A percentile compares a stretch with the other conserved stretches of the same genome.
Conservation (phyloP, 306 rosid genomes). For the Senna tora region DNA sequence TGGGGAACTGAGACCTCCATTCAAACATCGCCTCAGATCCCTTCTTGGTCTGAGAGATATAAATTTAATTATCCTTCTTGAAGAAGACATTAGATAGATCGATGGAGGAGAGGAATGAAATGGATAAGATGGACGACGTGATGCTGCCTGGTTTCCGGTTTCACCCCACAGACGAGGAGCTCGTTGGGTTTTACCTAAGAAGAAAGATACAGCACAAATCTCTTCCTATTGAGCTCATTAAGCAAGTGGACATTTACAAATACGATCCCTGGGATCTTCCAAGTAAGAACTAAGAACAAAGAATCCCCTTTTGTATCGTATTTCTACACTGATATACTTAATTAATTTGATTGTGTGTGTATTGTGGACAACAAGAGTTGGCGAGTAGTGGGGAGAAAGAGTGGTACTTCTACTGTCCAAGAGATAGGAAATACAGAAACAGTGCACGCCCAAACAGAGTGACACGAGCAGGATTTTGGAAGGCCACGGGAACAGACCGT, state of each 20-base stretch:
- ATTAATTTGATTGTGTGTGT: neutral
- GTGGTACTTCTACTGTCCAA: constrained; percentile 90
- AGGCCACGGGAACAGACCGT: constrained; percentile 85
- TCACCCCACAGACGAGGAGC: constrained; percentile 90
- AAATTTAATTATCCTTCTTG: neutral
- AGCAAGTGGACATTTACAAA: constrained; percentile 84
- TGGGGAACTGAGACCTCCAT: constrained; percentile 39
- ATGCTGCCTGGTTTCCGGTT: constrained; percentile 81
- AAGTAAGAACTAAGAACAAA: constrained; percentile 54
- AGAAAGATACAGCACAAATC: constrained; percentile 65
- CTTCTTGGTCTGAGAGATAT: too few relatives aligned
- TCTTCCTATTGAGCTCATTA: constrained; percentile 78
- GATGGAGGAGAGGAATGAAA: constrained; percentile 69
- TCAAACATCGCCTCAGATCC: too few relatives aligned
- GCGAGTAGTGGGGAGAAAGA: constrained; percentile 78
- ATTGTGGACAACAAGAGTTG: constrained; percentile 53
- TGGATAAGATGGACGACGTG: constrained; percentile 66
- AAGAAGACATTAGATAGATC: neutral
- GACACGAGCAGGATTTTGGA: constrained; percentile 88
- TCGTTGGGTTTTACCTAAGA: constrained; percentile 73
- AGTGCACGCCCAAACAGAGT: constrained; percentile 82
- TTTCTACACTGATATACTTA: too few relatives aligned
- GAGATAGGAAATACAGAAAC: constrained; percentile 77
- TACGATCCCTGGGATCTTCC: constrained; percentile 94
- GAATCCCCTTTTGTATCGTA: too few relatives aligned